Base-by-base conservation (phyloP, 2,329 filamentous ascomycete genomes). In the Scortechinia acanthostroma region DNA sequence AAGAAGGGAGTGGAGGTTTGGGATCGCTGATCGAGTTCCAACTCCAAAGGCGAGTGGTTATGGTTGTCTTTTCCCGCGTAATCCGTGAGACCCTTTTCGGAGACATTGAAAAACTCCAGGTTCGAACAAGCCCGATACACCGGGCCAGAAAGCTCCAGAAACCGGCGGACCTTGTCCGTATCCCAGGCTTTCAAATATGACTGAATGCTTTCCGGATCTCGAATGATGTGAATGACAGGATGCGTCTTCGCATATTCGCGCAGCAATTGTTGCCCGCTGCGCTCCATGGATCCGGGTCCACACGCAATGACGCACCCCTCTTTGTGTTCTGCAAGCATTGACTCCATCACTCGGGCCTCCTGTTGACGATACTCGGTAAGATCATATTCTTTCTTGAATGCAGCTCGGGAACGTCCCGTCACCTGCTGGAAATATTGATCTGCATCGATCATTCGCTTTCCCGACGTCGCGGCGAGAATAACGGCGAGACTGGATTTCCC, bases 401-500 rank as follows among this genome's bases (percentile, higher is more conserved):
- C 69, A 2, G 75, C 71, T 43, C 80, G 78, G 2, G 81, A 78
- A 14, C 77, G 65, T 5, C 82, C 80, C 0, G 77, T 80, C 3
- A 70, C 64, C 44, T 86, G 76, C 35, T 82, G 73, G 52, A 91
- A 91, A 42, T 74, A 71, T 33, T 73, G 71, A 50, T 90, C 85
- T 23, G 81, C 73, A 49, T 90, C 86, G 45, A 90, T 66, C 2
- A 90, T 70, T 45, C 78, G 78, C 33, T 83, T 72, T 45, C 79
- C 77, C 59, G 86, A 80, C 43, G 83, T 83, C 4, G 81, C 80
- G 0, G 85, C 85, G 4, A 85, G 82, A 49, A 91, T 88, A 42
- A 91, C 76, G 14, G 82, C 86, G 10, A 91, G 66, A 1, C 83
- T 88, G 2, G 84, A 85, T 60, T 90, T 90, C 15, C 86, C 86